A percentile compares a stretch with the other conserved stretches of the same genome.
Evolutionary conservation across 495 filamentous ascomycete species (phyloP).

Genomic region (Bacidia rubella): DNA sequence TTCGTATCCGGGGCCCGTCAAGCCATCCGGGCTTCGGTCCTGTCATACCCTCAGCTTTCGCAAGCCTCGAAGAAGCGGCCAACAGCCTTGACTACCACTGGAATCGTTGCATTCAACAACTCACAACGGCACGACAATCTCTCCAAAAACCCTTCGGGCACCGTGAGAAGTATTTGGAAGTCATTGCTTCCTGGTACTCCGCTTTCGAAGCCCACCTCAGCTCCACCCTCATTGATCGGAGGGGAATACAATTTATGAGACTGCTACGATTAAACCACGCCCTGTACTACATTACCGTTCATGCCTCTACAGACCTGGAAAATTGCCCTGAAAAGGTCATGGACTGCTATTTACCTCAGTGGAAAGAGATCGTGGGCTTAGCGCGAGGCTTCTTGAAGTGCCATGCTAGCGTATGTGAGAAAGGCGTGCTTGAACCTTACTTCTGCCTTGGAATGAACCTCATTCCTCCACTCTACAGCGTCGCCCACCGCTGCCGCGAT

Average conservation of each 20-base stretch:
- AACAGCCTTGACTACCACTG: conserved; percentile 16
- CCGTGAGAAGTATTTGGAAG: not conserved
- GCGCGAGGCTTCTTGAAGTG: conserved; percentile 12
- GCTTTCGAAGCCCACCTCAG: not conserved
- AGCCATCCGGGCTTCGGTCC: conserved; percentile 8
- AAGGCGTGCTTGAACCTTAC: not conserved
- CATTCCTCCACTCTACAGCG: conserved; percentile 40
- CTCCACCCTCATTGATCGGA: not conserved
- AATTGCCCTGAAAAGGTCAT: conserved; percentile 5
- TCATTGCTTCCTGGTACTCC: not conserved
- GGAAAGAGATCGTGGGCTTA: conserved; percentile 20
- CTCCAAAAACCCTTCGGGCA: not conserved
- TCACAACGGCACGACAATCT: not conserved
- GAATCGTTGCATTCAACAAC: conserved; percentile 2
- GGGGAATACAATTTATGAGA: not conserved
- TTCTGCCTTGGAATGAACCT: conserved; percentile 36
- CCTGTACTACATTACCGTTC: not conserved
- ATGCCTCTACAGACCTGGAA: not conserved
- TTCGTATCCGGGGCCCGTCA: not conserved
- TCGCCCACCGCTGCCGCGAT: conserved; percentile 47
- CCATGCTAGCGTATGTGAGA: not conserved
- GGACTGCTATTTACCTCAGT: conserved; percentile 9
- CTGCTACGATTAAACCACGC: conserved; percentile 9
- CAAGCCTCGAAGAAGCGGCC: conserved; percentile 14
- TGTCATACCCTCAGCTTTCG: conserved; percentile 10